Conservation (phyloP, 73 alveolate genomes). For the Symbiodinium natans region DNA sequence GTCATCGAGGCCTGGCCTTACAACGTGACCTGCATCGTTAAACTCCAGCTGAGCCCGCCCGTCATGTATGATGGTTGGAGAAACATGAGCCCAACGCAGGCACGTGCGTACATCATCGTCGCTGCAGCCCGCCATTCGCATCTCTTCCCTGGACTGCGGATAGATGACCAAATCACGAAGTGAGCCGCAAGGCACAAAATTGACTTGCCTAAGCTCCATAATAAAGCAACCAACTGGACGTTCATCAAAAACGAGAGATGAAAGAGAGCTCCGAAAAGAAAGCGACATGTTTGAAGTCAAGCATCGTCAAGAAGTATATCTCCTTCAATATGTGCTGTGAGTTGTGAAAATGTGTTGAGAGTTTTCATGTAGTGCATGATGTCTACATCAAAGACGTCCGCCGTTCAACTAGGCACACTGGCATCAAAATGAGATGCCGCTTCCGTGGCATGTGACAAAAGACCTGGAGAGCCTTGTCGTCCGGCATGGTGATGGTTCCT, state of each 20-base stretch:
- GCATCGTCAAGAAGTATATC: slow-evolving; percentile 36
- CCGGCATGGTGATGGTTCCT: slow-evolving; percentile 92
- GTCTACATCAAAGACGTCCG: no score
- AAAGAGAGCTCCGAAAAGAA: no score
- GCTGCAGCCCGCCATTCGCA: slow-evolving; percentile 46
- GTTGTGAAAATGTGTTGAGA: no score
- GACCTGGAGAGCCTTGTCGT: slow-evolving; percentile 16
- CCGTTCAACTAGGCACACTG: no score
- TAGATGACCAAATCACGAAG: slow-evolving; percentile 68
- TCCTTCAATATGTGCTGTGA: not conserved
- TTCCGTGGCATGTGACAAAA: no score
- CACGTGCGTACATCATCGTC: slow-evolving; percentile 81
- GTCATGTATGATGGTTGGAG: slow-evolving; percentile 69
- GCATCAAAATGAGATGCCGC: no score
- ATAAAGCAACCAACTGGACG: no score
- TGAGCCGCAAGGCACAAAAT: slow-evolving; percentile 65
- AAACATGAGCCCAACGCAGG: slow-evolving; percentile 78
- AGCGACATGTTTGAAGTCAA: not conserved
- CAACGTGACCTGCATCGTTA: slow-evolving; percentile 44
- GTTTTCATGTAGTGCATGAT: no score
- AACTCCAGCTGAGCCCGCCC: slow-evolving; percentile 86
- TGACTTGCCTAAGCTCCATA: slow-evolving; percentile 65
- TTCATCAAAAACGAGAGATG: no score
- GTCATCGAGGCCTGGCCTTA: slow-evolving; percentile 71
- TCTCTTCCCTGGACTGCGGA: slow-evolving; percentile 67